A percentile compares a stretch with the other conserved stretches of the same genome.
Conservation (phyloP, 306 rosid genomes). For the Begonia masoniana region DNA sequence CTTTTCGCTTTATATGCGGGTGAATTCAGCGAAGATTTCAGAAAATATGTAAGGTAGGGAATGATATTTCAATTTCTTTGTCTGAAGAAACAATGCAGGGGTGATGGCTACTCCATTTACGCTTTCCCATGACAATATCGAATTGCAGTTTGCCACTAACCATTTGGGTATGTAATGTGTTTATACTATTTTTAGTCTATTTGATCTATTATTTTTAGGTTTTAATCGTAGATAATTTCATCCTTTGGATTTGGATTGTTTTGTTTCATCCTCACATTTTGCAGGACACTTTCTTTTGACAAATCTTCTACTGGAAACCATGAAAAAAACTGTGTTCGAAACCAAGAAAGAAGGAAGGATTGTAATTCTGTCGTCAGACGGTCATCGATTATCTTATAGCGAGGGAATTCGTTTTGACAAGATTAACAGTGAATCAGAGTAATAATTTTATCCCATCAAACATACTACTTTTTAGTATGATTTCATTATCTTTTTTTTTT, state of each 20-base stretch:
- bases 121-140: slow-evolving; percentile 62
- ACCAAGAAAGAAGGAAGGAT: slow-evolving; percentile 64
- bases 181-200: not conserved
- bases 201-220: too few relatives aligned
- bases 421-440: slow-evolving; percentile 62
- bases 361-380: slow-evolving; percentile 54
- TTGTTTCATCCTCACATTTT: slow-evolving; percentile 6
- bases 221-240: too few relatives aligned
- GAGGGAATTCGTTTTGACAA: slow-evolving; percentile 59
- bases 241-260: too few relatives aligned
- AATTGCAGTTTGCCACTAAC: slow-evolving; percentile 74
- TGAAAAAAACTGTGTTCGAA: slow-evolving; percentile 54
- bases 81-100: slow-evolving; percentile 79
- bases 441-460: slow-evolving; percentile 16
- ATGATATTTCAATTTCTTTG: slow-evolving; percentile 8
- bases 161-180: slow-evolving; percentile 38
- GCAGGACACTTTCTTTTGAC: slow-evolving; percentile 81
- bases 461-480: not conserved
- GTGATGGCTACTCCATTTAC: slow-evolving; percentile 60
- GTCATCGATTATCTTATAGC: slow-evolving; percentile 35
- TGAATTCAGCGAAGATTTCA: too few relatives aligned
- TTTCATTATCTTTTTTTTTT: too few relatives aligned
- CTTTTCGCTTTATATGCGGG: too few relatives aligned
- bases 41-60: too few relatives aligned
- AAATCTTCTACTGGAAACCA: slow-evolving; percentile 61